Percentiles rank a stretch among this genome's conserved stretches.
These are phyloP conservation scores for Spencermartinsiella europaea DNA, from an alignment of 805 yeast species.

Conservation along the genomic window DNA sequence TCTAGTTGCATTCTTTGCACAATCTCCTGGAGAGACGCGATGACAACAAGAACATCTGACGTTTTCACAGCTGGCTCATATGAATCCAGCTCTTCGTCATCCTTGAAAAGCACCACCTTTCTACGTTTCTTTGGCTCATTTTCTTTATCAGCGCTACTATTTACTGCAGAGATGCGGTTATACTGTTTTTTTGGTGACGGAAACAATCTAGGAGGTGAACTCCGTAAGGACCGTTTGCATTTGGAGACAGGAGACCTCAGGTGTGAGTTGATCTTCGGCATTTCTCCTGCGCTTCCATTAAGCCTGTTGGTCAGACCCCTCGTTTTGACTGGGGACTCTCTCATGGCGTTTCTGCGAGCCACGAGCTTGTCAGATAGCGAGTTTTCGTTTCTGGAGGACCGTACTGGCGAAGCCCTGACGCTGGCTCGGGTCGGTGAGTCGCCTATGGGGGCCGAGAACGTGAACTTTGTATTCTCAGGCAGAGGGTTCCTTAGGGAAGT, in stretches of 20 bases:
- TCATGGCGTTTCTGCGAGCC: not conserved
- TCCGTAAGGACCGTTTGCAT: not conserved
- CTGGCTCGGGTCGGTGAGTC: not conserved
- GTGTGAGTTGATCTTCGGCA: not conserved
- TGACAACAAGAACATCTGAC: not conserved
- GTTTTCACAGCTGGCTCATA: not conserved
- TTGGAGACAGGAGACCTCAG: not conserved
- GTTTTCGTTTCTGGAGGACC: not conserved
- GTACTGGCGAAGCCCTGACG: not conserved
- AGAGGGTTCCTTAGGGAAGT: not conserved
- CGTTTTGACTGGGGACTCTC: not conserved
- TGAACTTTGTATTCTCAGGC: not conserved
- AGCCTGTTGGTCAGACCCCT: not conserved
- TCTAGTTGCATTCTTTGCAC: slow-evolving; percentile 5
- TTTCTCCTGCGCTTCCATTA: not conserved
- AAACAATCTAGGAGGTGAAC: not conserved
- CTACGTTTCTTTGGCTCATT: not conserved
- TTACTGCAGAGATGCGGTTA: not conserved
- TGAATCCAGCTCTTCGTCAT: not conserved
- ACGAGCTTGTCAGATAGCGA: not conserved
- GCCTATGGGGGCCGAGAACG: not conserved
- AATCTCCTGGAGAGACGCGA: slow-evolving; percentile 5
- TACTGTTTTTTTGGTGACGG: not conserved
- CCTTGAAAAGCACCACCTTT: slow-evolving; percentile 3
- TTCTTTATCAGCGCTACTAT: not conserved